These are phyloP conservation scores for Lepiota venenata DNA, from an alignment of 768 basidiomycete species.

Conservation along the genomic window DNA sequence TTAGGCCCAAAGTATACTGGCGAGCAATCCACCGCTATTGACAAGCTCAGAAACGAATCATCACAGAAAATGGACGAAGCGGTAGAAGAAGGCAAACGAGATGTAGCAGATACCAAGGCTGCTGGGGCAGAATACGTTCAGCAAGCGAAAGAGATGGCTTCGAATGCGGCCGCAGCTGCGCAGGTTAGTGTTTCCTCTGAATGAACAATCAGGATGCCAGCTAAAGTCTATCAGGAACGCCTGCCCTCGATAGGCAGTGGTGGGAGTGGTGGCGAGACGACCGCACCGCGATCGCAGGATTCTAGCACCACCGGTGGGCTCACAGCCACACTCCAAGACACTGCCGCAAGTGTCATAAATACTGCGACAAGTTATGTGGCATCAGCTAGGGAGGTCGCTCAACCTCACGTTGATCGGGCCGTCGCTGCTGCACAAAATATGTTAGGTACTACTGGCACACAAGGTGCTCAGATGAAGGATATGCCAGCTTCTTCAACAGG, in stretches of 20 bases:
- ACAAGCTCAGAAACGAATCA: constrained; percentile 31
- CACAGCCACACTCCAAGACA: not conserved
- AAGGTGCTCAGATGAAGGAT: constrained; percentile 4
- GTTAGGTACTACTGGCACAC: constrained; percentile 1
- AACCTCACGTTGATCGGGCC: constrained; percentile 1
- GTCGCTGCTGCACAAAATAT: not conserved
- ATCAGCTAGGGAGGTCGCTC: constrained; percentile 3
- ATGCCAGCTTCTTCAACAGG: constrained; percentile 7
- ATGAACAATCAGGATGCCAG: not conserved
- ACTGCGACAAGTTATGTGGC: not conserved
- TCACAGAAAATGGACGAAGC: constrained; percentile 45
- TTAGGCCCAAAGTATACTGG: constrained; percentile 32
- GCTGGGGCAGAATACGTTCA: constrained; percentile 48
- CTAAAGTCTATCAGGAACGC: not conserved
- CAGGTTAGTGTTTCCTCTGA: constrained; percentile 28
- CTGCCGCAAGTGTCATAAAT: constrained; percentile 3
- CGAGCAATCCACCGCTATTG: constrained; percentile 29
- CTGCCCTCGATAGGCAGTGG: not conserved
- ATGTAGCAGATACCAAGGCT: constrained; percentile 44
- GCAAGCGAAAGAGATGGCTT: constrained; percentile 50
- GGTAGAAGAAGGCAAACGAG: constrained; percentile 51
- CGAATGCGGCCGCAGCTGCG: constrained; percentile 39
- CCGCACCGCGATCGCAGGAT: not conserved
- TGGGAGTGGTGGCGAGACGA: not conserved
- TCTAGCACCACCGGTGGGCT: not conserved